Conservation (phyloP, 345 rosid genomes). For the Euphorbia lathyris region DNA sequence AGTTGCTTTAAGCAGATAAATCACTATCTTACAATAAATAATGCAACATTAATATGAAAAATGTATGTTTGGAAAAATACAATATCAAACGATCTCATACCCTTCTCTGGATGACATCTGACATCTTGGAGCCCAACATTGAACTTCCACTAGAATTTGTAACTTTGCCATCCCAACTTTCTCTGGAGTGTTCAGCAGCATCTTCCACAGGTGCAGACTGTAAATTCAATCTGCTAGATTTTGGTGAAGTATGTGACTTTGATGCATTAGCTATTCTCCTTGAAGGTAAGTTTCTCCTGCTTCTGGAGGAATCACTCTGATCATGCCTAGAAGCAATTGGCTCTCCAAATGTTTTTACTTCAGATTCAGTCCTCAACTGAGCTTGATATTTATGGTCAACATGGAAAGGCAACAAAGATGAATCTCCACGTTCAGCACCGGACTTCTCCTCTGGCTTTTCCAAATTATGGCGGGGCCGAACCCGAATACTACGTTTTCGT, state of each 20-base stretch:
- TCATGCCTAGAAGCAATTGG: conserved; percentile 55
- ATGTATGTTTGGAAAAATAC: not conserved
- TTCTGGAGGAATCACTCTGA: conserved; percentile 62
- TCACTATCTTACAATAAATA: not conserved
- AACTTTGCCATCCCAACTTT: conserved; percentile 59
- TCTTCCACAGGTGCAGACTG: conserved; percentile 51
- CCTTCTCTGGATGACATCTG: conserved; percentile 79
- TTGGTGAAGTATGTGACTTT: conserved; percentile 62
- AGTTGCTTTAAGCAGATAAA: not conserved
- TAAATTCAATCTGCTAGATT: conserved; percentile 59
- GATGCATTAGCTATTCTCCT: conserved; percentile 66
- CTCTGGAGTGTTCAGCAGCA: conserved; percentile 51
- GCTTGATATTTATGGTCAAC: conserved; percentile 59
- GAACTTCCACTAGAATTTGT: conserved; percentile 51
- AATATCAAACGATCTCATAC: conserved; percentile 36
- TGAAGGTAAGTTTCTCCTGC: conserved; percentile 53
- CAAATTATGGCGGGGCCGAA: conserved; percentile 76
- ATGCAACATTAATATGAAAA: not conserved
- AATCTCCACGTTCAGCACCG: conserved; percentile 53
- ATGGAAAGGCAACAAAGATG: conserved; percentile 47
- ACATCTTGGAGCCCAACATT: conserved; percentile 55
- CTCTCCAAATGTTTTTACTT: conserved; percentile 36
- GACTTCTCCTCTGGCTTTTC: conserved; percentile 65
- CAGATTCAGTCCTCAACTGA: conserved; percentile 54
- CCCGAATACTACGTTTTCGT: conserved; percentile 91